These are phyloP conservation scores for Boletus coccyginus DNA, from an alignment of 768 basidiomycete genomes.

Conservation along the genomic window DNA sequence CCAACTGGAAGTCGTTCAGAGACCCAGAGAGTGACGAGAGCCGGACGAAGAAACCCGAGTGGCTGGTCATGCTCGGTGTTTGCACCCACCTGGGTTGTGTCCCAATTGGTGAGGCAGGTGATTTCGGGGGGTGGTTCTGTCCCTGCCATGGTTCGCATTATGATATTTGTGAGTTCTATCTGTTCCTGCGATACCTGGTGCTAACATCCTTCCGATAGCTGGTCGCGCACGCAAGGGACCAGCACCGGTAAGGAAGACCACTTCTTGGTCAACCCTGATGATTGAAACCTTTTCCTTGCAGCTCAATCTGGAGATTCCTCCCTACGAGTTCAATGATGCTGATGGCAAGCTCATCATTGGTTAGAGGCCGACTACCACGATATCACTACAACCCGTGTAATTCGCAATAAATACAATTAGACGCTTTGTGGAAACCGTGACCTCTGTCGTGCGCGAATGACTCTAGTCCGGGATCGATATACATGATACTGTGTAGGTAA, in stretches of 20 bases:
- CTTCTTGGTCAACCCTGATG: neutral
- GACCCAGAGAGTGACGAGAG: constrained; percentile 91
- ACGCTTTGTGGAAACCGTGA: constrained; percentile 11
- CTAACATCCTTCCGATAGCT: constrained; percentile 44
- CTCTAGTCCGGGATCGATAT: neutral
- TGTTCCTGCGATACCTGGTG: neutral
- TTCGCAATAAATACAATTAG: constrained; percentile 23
- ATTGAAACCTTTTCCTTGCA: constrained; percentile 28
- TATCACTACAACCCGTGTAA: constrained; percentile 19
- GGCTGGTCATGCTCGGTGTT: constrained; percentile 90
- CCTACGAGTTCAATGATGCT: constrained; percentile 82
- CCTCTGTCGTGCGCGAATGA: neutral
- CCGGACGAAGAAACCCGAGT: constrained; percentile 92
- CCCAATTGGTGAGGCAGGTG: constrained; percentile 95
- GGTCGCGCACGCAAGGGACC: constrained; percentile 96
- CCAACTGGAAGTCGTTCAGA: constrained; percentile 83
- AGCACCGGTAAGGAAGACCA: constrained; percentile 69
- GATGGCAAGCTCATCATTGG: constrained; percentile 88
- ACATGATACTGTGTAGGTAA: neutral
- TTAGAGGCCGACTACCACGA: constrained; percentile 34
- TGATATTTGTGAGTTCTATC: constrained; percentile 73
- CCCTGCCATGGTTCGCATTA: constrained; percentile 99
- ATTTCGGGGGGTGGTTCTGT: constrained; percentile 99
- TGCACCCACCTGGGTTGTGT: constrained; percentile 99
- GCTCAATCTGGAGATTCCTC: constrained; percentile 94